Evolutionary conservation across 768 basidiomycete genomes (phyloP).

Genomic region (Mycena maculata): DNA sequence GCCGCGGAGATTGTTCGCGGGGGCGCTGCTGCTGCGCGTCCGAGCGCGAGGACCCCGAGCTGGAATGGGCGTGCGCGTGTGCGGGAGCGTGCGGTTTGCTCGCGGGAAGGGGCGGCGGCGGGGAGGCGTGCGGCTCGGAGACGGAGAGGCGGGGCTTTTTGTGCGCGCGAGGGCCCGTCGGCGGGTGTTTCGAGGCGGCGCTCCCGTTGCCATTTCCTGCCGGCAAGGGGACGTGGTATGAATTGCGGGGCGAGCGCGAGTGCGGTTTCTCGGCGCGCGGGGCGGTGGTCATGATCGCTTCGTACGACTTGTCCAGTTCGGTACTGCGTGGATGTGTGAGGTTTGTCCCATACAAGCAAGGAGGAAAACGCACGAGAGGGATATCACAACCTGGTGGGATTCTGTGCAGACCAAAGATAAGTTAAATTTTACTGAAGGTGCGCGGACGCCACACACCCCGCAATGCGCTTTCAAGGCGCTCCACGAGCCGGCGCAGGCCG

Average conservation of each 20-base stretch:
- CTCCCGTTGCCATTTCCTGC: constrained; percentile 27
- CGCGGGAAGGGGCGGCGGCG: constrained; percentile 41
- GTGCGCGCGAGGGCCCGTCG: constrained; percentile 83
- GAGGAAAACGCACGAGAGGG: constrained; percentile 72
- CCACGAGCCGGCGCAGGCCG: constrained; percentile 73
- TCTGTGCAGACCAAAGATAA: constrained; percentile 55
- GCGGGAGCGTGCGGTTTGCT: constrained; percentile 37
- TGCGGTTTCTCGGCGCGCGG: constrained; percentile 57
- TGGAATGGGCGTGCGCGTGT: constrained; percentile 22
- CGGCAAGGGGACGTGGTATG: constrained; percentile 50
- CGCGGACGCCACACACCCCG: constrained; percentile 63
- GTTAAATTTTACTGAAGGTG: not conserved
- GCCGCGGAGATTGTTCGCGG: constrained; percentile 33
- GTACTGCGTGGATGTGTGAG: constrained; percentile 54
- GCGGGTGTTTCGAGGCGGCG: constrained; percentile 59
- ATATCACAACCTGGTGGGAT: constrained; percentile 78
- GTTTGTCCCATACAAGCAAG: constrained; percentile 6
- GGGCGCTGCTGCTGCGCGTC: constrained; percentile 41
- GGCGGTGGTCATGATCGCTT: constrained; percentile 61
- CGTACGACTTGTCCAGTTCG: constrained; percentile 83
- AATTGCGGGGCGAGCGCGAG: constrained; percentile 60
- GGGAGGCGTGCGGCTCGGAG: constrained; percentile 45
- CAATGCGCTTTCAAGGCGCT: constrained; percentile 78
- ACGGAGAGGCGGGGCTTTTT: constrained; percentile 85
- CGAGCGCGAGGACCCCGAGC: constrained; percentile 26